Conservation (phyloP, 129 eudicot genomes). For the Centella asiatica region DNA sequence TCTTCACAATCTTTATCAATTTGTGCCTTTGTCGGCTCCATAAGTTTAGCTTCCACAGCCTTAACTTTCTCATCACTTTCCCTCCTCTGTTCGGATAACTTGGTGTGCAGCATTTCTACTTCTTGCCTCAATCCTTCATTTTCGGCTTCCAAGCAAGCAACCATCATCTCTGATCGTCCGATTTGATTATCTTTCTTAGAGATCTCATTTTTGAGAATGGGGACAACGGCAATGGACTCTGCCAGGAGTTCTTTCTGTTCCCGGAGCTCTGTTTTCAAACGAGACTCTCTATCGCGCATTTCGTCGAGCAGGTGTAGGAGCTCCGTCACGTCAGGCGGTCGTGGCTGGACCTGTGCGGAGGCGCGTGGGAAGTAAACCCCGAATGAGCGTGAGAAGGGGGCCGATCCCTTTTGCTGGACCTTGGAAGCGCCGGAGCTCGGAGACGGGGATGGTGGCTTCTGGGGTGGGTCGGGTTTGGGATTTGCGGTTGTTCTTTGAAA, state of each 20-base stretch:
- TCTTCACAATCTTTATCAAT: constrained; percentile 4
- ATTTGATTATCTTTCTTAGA: constrained; percentile 35
- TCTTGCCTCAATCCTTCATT: constrained; percentile 63
- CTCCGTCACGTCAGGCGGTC: constrained; percentile 88
- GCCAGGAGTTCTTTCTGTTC: constrained; percentile 67
- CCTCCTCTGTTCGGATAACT: constrained; percentile 38
- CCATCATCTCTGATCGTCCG: constrained; percentile 20
- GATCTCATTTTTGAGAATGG: constrained; percentile 55
- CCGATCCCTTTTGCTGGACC: constrained; percentile 41
- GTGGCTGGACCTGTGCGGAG: constrained; percentile 93
- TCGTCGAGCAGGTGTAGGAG: constrained; percentile 69
- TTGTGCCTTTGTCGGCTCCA: constrained; percentile 21
- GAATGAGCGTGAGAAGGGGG: constrained; percentile 56
- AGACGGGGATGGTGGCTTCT: constrained; percentile 25
- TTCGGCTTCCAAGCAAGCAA: constrained; percentile 56
- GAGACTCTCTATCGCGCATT: constrained; percentile 58
- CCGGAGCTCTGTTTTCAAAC: constrained; percentile 47
- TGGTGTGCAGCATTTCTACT: constrained; percentile 48
- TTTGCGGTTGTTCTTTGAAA: constrained; percentile 43
- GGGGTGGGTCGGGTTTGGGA: constrained; percentile 16
- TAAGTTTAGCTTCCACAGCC: constrained; percentile 25
- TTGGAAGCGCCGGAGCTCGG: constrained; percentile 32
- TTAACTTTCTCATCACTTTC: constrained; percentile 32
- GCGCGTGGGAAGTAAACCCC: constrained; percentile 85
- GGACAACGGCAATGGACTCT: constrained; percentile 61